phyloP scores from a whole-genome alignment of 169 alveolate species.

The Plasmodium adleri region DNA sequence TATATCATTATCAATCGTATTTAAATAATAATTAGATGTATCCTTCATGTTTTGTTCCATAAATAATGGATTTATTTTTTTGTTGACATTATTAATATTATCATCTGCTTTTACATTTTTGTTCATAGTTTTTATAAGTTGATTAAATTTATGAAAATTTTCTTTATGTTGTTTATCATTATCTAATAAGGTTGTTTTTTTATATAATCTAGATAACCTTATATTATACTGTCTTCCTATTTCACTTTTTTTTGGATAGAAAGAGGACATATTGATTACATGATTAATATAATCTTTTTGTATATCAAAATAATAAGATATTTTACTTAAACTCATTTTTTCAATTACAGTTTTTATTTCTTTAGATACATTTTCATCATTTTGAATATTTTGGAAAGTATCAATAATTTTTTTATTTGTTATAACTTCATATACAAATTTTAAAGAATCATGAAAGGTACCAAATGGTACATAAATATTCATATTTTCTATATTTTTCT shows the following conservation, averaged over 20 bases:
- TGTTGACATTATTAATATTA: neutral
- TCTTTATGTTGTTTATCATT: slow-evolving; percentile 24
- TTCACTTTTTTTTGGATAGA: slow-evolving; percentile 46
- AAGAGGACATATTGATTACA: neutral
- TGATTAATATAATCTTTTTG: slow-evolving; percentile 28
- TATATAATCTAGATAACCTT: slow-evolving; percentile 24
- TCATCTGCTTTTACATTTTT: neutral
- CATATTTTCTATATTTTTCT: slow-evolving; percentile 15
- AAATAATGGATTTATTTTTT: neutral
- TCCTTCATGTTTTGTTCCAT: neutral
- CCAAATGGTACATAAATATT: slow-evolving; percentile 39
- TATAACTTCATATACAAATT: slow-evolving; percentile 41
- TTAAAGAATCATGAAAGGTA: slow-evolving; percentile 11
- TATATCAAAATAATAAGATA: slow-evolving; percentile 25
- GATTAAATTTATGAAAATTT: slow-evolving; percentile 3
- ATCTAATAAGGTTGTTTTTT: slow-evolving; percentile 31
- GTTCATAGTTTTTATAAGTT: slow-evolving; percentile 15
- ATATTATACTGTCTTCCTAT: slow-evolving; percentile 12
- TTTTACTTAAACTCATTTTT: slow-evolving; percentile 55
- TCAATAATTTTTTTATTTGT: slow-evolving; percentile 4
- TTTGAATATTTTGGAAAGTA: neutral
- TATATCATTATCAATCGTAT: neutral
- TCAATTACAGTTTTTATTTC: slow-evolving; percentile 24
- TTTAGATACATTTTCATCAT: slow-evolving; percentile 9
- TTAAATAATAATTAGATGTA: neutral